These are phyloP conservation scores for Cicer arietinum DNA, from an alignment of 306 rosid species.

Conservation along the genomic window DNA sequence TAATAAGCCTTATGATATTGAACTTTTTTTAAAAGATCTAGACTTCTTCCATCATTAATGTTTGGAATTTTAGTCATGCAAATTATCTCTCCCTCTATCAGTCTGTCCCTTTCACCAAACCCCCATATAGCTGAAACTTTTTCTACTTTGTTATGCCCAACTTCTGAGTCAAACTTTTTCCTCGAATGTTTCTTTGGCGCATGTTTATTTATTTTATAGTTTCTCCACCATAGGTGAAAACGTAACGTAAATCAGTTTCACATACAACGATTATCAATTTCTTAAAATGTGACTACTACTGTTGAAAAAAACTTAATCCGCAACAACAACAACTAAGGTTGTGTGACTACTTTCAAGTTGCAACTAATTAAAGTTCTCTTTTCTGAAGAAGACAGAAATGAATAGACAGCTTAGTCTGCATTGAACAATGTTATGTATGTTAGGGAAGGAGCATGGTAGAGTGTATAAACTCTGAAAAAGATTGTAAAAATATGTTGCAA, in stretches of 20 bases:
- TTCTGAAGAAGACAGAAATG: background rate
- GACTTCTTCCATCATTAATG: background rate
- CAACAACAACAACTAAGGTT: background rate
- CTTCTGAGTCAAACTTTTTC: background rate
- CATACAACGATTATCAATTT: background rate
- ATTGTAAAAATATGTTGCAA: background rate
- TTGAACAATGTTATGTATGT: background rate
- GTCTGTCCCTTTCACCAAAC: background rate
- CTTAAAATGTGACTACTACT: background rate
- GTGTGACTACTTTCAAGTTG: constrained; percentile 17
- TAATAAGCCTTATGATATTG: background rate
- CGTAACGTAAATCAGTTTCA: background rate
- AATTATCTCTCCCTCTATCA: background rate
- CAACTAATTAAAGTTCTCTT: background rate
- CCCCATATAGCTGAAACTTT: background rate
- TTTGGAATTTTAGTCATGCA: background rate
- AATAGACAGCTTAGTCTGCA: background rate
- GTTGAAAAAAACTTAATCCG: background rate
- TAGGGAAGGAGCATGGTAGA: background rate
- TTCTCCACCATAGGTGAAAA: background rate
- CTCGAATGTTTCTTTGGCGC: background rate
- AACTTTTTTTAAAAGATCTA: background rate
- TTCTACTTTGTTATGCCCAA: background rate
- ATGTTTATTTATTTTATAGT: background rate
- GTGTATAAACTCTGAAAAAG: background rate